phyloP scores from a whole-genome alignment of 768 basidiomycete genomes.

The Cystofilobasidium capitatum region DNA sequence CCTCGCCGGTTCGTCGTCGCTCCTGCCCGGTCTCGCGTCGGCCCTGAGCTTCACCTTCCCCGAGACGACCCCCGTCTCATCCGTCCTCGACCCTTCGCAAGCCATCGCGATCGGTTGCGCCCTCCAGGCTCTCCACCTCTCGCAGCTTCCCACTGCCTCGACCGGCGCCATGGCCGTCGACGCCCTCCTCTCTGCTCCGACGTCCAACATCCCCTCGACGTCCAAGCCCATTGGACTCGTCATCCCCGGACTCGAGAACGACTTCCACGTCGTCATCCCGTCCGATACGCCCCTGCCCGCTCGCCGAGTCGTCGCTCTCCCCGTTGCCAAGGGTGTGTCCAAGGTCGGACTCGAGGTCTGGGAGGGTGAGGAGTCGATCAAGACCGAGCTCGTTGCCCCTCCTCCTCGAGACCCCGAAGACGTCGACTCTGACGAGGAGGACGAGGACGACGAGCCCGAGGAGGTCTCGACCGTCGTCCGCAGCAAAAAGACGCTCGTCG shows the following conservation, averaged over 20 bases:
- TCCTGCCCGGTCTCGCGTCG: slow-evolving; percentile 65
- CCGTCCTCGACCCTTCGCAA: slow-evolving; percentile 68
- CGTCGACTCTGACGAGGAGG: slow-evolving; percentile 46
- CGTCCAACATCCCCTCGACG: slow-evolving; percentile 48
- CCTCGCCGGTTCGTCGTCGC: slow-evolving; percentile 66
- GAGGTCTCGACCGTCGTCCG: slow-evolving; percentile 38
- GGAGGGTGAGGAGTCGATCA: slow-evolving; percentile 52
- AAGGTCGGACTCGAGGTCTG: slow-evolving; percentile 60
- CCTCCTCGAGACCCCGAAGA: slow-evolving; percentile 46
- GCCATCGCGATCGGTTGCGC: slow-evolving; percentile 69
- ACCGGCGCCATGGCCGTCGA: slow-evolving; percentile 44
- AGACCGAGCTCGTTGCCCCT: slow-evolving; percentile 51
- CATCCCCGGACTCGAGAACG: slow-evolving; percentile 47
- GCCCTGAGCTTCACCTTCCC: slow-evolving; percentile 49
- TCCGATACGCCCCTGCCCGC: slow-evolving; percentile 64
- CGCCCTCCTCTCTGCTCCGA: slow-evolving; percentile 42
- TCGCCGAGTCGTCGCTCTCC: slow-evolving; percentile 52
- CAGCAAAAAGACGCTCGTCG: slow-evolving; percentile 28
- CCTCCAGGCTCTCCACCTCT: slow-evolving; percentile 58
- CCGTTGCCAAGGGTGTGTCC: slow-evolving; percentile 45
- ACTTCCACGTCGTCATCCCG: slow-evolving; percentile 57
- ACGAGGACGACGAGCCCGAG: slow-evolving; percentile 45
- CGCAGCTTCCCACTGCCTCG: slow-evolving; percentile 40
- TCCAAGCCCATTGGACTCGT: slow-evolving; percentile 56
- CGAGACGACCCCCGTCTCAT: slow-evolving; percentile 53